Evolutionary conservation across 179 eudicot genomes (phyloP).

Genomic region (Silene vulgaris): DNA sequence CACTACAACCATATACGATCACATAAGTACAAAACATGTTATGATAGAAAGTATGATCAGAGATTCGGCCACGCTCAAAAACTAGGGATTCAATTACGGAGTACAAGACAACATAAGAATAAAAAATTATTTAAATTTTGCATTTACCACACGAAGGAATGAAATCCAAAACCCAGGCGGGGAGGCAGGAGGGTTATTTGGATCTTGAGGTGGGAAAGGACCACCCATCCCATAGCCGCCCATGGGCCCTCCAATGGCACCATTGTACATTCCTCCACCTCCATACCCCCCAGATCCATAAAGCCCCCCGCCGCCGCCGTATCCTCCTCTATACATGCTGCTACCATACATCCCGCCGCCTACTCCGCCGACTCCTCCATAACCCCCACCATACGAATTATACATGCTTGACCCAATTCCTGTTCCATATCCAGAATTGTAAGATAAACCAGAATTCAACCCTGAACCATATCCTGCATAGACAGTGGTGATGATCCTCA

Average conservation of each 20-base stretch:
- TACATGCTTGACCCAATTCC: constrained; percentile 63
- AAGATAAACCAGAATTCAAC: constrained; percentile 40
- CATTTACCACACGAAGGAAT: constrained; percentile 81
- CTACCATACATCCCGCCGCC: constrained; percentile 66
- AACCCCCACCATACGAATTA: constrained; percentile 53
- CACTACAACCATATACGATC: not conserved
- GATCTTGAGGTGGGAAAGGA: constrained; percentile 79
- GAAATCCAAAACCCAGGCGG: constrained; percentile 99
- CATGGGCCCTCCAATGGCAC: constrained; percentile 37
- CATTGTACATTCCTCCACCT: constrained; percentile 32
- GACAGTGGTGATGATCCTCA: constrained; percentile 11
- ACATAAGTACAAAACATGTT: not conserved
- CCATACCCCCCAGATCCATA: constrained; percentile 57
- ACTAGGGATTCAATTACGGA: constrained; percentile 6
- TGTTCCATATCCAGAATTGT: constrained; percentile 59
- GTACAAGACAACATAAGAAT: not conserved
- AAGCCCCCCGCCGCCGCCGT: constrained; percentile 50
- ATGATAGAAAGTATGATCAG: not conserved
- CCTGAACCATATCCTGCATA: constrained; percentile 63
- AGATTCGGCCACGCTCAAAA: not conserved
- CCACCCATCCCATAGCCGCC: constrained; percentile 69
- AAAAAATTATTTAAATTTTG: not conserved
- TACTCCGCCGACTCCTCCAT: constrained; percentile 58
- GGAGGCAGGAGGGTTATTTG: constrained; percentile 78
- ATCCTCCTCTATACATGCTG: constrained; percentile 59